phyloP scores from a whole-genome alignment of 805 yeast genomes.

The Wickerhamomyces silvicola region DNA sequence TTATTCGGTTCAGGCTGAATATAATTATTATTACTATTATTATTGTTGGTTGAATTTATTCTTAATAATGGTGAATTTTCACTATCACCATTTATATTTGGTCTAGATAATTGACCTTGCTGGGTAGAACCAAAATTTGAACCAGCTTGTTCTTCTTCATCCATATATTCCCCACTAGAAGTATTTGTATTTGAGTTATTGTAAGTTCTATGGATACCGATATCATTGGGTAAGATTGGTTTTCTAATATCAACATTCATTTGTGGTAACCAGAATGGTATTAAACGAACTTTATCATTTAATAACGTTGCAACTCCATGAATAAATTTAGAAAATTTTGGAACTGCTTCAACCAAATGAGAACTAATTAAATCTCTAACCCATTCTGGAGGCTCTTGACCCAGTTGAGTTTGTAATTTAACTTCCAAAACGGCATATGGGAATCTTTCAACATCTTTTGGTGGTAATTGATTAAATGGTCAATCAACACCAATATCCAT shows the following conservation, averaged over 20 bases:
- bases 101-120: constrained; percentile 3
- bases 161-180: constrained; percentile 52
- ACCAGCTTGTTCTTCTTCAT: constrained; percentile 62
- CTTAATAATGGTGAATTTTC: constrained; percentile 26
- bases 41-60: constrained; percentile 11
- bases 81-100: constrained; percentile 13
- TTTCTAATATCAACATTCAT: constrained; percentile 94
- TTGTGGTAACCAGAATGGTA: constrained; percentile 98
- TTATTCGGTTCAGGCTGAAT: constrained; percentile 7
- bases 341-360: constrained; percentile 96
- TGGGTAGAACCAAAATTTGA: constrained; percentile 36
- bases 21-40: constrained; percentile 8
- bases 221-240: constrained; percentile 44
- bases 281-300: constrained; percentile 73
- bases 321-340: constrained; percentile 94
- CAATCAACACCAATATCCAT: constrained; percentile 97
- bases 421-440: constrained; percentile 98
- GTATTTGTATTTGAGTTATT: constrained; percentile 23
- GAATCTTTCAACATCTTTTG: constrained; percentile 81
- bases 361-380: constrained; percentile 85
- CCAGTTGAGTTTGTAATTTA: constrained; percentile 93
- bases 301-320: constrained; percentile 93
- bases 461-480: constrained; percentile 85
- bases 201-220: constrained; percentile 24
- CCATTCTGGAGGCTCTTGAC: constrained; percentile 99